Conservation (phyloP, 1,284 basidiomycete genomes). For the Rhodotorula sp. region DNA sequence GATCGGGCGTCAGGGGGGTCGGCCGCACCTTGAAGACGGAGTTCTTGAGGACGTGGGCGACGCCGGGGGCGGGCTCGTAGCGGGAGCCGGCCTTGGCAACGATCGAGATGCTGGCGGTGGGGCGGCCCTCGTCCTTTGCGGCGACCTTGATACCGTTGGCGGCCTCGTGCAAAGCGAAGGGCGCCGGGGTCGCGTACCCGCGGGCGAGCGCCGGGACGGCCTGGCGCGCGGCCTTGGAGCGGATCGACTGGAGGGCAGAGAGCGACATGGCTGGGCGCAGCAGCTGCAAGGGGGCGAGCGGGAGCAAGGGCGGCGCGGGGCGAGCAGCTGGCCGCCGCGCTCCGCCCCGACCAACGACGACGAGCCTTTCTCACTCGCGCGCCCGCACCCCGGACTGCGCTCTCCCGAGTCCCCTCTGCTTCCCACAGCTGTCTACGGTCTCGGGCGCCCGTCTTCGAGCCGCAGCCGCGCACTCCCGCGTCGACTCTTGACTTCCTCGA, state of each 20-base stretch:
- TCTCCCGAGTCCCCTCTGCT: too few species aligned
- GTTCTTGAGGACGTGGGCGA: conserved; percentile 90
- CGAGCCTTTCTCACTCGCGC: too few species aligned
- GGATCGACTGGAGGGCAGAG: conserved; percentile 21
- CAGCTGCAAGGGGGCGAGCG: background rate
- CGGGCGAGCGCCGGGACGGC: conserved; percentile 14
- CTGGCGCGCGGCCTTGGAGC: conserved; percentile 14
- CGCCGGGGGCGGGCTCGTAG: conserved; percentile 79
- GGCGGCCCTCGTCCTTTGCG: conserved; percentile 73
- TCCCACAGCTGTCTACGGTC: too few species aligned
- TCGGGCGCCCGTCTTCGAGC: too few species aligned
- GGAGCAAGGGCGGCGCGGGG: background rate
- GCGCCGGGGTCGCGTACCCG: conserved; percentile 25
- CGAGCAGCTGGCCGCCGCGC: background rate
- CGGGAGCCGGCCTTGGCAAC: conserved; percentile 87
- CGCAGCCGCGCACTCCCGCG: too few species aligned
- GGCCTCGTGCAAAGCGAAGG: conserved; percentile 60
- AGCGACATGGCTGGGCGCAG: conserved; percentile 7
- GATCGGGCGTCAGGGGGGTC: conserved; percentile 1
- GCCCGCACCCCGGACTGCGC: too few species aligned
- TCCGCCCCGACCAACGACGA: too few species aligned
- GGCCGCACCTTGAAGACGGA: conserved; percentile 88
- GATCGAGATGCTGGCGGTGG: conserved; percentile 78
- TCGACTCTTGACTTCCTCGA: too few species aligned
- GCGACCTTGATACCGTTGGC: conserved; percentile 76